These are phyloP conservation scores for Cyanodermella asteris DNA, from an alignment of 2,329 filamentous ascomycete genomes.

Conservation along the genomic window DNA sequence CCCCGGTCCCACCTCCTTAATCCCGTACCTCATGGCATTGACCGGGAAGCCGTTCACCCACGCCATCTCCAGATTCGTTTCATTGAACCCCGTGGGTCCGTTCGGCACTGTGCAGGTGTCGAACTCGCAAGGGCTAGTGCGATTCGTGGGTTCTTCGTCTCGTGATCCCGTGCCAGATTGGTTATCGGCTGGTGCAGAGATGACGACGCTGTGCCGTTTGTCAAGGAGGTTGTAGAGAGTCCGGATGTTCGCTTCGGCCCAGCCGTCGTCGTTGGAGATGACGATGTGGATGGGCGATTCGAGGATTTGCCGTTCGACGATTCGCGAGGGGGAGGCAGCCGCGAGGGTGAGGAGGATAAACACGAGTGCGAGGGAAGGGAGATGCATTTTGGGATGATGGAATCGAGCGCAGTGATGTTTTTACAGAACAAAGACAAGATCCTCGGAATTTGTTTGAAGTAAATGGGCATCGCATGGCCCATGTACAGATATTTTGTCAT, in stretches of 20 bases:
- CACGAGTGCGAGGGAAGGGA: no score
- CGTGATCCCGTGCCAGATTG: constrained; percentile 38
- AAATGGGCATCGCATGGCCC: no score
- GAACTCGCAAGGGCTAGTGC: constrained; percentile 34
- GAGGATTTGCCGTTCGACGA: no score
- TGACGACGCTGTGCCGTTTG: constrained; percentile 37
- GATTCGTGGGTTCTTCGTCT: constrained; percentile 25
- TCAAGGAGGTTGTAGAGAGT: constrained; percentile 33
- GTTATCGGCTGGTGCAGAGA: constrained; percentile 46
- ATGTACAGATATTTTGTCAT: no score
- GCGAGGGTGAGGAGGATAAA: no score
- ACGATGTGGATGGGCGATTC: constrained; percentile 29
- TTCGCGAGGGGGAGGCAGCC: no score
- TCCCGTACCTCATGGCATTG: constrained; percentile 6
- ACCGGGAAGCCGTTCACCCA: constrained; percentile 38
- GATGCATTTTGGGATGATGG: no score
- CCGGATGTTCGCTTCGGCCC: constrained; percentile 47
- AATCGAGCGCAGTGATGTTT: no score
- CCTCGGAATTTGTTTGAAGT: no score
- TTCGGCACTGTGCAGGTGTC: constrained; percentile 36
- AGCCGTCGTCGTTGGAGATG: constrained; percentile 51
- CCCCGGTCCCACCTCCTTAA: no score
- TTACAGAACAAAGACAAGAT: no score
- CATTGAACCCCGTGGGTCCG: constrained; percentile 34
- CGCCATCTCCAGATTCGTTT: constrained; percentile 35